Evolutionary conservation across 345 rosid species (phyloP).

Genomic region (Populus deltoides): DNA sequence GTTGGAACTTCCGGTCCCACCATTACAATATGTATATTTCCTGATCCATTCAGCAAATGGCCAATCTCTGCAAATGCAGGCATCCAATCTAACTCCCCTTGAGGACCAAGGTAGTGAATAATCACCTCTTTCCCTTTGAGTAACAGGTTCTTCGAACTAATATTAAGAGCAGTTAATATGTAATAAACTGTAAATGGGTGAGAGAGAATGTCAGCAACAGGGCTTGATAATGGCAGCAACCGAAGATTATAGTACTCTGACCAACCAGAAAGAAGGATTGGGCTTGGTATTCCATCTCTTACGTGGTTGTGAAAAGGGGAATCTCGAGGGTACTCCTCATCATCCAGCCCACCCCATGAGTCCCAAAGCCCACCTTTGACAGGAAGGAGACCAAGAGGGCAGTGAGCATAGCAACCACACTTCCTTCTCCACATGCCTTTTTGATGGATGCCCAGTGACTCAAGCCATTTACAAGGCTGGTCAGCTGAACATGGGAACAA

Average conservation of each 20-base stretch:
- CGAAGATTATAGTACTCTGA: conserved; percentile 52
- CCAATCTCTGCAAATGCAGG: conserved; percentile 44
- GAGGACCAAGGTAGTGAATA: conserved; percentile 44
- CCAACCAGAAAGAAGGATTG: conserved; percentile 51
- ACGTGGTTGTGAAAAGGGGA: conserved; percentile 35
- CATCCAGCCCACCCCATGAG: conserved; percentile 52
- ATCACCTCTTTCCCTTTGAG: conserved; percentile 46
- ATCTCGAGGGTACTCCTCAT: conserved; percentile 46
- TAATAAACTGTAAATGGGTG: conserved; percentile 51
- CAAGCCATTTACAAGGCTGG: conserved; percentile 54
- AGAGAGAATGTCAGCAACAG: conserved; percentile 49
- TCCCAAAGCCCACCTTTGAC: conserved; percentile 47
- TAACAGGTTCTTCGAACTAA: conserved; percentile 44
- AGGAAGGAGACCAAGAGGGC: conserved; percentile 47
- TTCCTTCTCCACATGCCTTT: conserved; percentile 68
- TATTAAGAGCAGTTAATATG: conserved; percentile 46
- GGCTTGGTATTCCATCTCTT: conserved; percentile 28
- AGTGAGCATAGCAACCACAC: conserved; percentile 50
- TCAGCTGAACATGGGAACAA: conserved; percentile 42
- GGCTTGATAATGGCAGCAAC: conserved; percentile 48
- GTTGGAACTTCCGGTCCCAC: conserved; percentile 48
- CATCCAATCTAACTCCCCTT: conserved; percentile 47
- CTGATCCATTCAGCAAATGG: conserved; percentile 39
- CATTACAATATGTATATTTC: conserved; percentile 44
- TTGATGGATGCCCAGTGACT: conserved; percentile 48